phyloP scores from a whole-genome alignment of 2,329 filamentous ascomycete genomes.

The Claviceps arundinis region DNA sequence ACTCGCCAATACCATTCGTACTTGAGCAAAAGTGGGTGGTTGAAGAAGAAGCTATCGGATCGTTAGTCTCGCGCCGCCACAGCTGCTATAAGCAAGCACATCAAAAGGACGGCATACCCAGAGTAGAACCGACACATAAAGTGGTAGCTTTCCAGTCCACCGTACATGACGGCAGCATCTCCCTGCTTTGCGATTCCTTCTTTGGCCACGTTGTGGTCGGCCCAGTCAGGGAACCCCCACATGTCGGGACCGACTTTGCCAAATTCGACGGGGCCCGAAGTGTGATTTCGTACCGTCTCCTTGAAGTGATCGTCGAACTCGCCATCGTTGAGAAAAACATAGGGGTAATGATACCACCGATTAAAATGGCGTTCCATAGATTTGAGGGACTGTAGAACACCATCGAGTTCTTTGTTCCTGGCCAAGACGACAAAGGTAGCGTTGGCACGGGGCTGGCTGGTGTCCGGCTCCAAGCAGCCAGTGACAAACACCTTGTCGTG shows the following conservation, averaged over 20 bases:
- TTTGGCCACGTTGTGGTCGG: constrained; percentile 82
- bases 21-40: constrained; percentile 85
- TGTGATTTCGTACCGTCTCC: constrained; percentile 76
- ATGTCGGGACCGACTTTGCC: constrained; percentile 80
- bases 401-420: constrained; percentile 89
- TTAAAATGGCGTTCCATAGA: constrained; percentile 99
- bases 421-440: constrained; percentile 93
- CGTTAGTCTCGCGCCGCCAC: constrained; percentile 11
- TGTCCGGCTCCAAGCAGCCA: constrained; percentile 75
- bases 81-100: background rate
- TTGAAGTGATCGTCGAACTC: constrained; percentile 95
- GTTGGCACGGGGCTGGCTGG: constrained; percentile 69
- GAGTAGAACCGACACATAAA: constrained; percentile 99
- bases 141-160: constrained; percentile 96
- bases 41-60: constrained; percentile 70
- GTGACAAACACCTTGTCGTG: constrained; percentile 93
- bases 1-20: constrained; percentile 99
- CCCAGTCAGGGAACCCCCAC: constrained; percentile 97
- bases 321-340: constrained; percentile 94
- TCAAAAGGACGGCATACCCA: constrained; percentile 44
- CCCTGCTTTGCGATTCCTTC: constrained; percentile 96
- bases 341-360: constrained; percentile 96
- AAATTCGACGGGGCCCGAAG: constrained; percentile 79
- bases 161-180: constrained; percentile 97
- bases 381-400: constrained; percentile 92